Conservation (phyloP, 768 basidiomycete genomes). For the Rhodotorula sphaerocarpa region DNA sequence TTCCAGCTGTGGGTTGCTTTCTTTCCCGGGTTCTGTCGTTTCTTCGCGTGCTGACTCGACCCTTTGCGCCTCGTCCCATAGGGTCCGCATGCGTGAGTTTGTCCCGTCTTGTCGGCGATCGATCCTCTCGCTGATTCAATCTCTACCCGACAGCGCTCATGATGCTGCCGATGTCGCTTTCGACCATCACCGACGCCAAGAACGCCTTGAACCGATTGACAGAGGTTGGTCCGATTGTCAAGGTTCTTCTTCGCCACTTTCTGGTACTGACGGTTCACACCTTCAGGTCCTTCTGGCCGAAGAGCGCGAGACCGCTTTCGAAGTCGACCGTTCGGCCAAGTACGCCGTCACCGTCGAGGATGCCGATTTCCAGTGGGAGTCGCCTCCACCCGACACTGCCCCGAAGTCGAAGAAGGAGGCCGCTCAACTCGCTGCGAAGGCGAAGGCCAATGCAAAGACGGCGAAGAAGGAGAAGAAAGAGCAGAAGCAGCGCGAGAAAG, state of each 20-base stretch:
- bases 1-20: conserved; percentile 61
- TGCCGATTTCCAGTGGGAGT: conserved; percentile 81
- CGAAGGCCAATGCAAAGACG: conserved; percentile 4
- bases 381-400: conserved; percentile 50
- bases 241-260: not conserved
- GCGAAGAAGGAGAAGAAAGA: conserved; percentile 15
- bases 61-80: not conserved
- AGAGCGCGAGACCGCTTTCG: conserved; percentile 54
- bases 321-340: conserved; percentile 53
- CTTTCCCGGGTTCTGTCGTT: conserved; percentile 53
- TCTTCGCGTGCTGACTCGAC: conserved; percentile 34
- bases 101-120: not conserved
- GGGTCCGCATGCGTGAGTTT: conserved; percentile 1
- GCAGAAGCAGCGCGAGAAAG: conserved; percentile 9
- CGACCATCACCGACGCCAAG: conserved; percentile 68
- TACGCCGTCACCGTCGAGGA: conserved; percentile 59
- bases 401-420: conserved; percentile 44
- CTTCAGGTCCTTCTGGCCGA: conserved; percentile 70
- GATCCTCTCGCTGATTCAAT: no score
- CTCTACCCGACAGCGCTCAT: not conserved
- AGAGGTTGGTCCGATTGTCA: conserved; percentile 41
- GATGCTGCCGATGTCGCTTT: conserved; percentile 20
- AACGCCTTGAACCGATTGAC: conserved; percentile 70
- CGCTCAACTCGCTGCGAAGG: conserved; percentile 39
- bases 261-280: not conserved